These are phyloP conservation scores for Astrothelium macrocarpum DNA, from an alignment of 495 filamentous ascomycete species.

Conservation along the genomic window DNA sequence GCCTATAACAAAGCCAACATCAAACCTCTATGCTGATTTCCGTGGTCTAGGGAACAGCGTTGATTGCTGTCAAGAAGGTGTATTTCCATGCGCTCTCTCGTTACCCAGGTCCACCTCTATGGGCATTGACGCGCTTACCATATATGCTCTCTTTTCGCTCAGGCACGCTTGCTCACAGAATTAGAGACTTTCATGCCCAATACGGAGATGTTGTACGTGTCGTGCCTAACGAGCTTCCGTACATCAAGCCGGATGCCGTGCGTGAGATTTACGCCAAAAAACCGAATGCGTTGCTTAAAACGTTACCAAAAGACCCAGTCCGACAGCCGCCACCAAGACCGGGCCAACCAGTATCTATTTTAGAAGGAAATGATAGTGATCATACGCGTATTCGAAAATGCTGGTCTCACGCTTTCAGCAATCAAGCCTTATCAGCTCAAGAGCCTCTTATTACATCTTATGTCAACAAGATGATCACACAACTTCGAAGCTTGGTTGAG, in stretches of 20 bases:
- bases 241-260: slow-evolving; percentile 15
- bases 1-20: too few species aligned
- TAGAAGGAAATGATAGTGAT: slow-evolving; percentile 23
- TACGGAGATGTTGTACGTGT: slow-evolving; percentile 24
- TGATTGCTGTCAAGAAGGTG: too few species aligned
- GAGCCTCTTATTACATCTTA: slow-evolving; percentile 29
- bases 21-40: too few species aligned
- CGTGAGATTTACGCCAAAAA: slow-evolving; percentile 21
- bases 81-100: slow-evolving; percentile 42
- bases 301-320: slow-evolving; percentile 25
- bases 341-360: slow-evolving; percentile 17
- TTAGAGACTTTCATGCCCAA: slow-evolving; percentile 14
- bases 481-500: slow-evolving; percentile 13
- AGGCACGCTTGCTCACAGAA: slow-evolving; percentile 14
- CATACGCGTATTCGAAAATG: slow-evolving; percentile 22
- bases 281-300: background rate
- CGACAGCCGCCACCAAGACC: slow-evolving; percentile 11
- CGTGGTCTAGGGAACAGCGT: too few species aligned
- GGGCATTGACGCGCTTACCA: slow-evolving; percentile 17
- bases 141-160: slow-evolving; percentile 14
- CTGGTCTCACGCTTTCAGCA: slow-evolving; percentile 28
- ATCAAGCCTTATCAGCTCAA: slow-evolving; percentile 38
- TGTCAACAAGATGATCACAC: slow-evolving; percentile 31
- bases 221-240: slow-evolving; percentile 22
- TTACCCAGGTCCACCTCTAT: slow-evolving; percentile 40